Evolutionary conservation across 2,329 filamentous ascomycete species (phyloP), one percentile per base, ranked within the genome.

Genomic region (Colletotrichum costaricense): DNA sequence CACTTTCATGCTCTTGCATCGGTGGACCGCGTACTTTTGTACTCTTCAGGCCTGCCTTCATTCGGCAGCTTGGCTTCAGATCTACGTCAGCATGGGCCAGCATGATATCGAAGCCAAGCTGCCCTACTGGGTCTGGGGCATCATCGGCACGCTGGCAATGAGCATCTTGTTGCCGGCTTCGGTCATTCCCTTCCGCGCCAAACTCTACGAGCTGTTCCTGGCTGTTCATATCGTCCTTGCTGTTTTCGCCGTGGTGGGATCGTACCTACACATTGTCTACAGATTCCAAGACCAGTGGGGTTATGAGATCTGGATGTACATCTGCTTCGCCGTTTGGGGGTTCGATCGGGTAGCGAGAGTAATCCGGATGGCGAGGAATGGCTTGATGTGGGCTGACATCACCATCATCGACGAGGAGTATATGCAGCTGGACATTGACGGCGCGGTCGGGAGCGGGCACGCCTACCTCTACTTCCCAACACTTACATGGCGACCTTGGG

Each of bases 391-490:
- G 7, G 83, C 84, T 0, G 77, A 77, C 7, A 77, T 88, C 11
- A 83, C 80, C 0, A 78, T 82, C 3, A 68, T 85, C 22, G 78
- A 77, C 4, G 66, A 74, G 0, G 78, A 78, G 4, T 77, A 83
- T 49, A 75, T 87, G 9, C 81, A 85, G 4, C 76, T 88, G 16
- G 84, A 87, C 67, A 75, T 88, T 14, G 78, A 78, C 2, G 6
- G 75, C 81, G 54, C 86, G 81, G 80, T 76, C 74, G 80, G 80
- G 0, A 82, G 81, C 2, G 76, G 80, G 3, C 83, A 87, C 63
- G 84, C 80, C 0, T 89, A 88, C 69, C 78, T 84, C 0, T 88
- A 88, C 76, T 88, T 90, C 75, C 87, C 88, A 0, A 84, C 83
- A 0, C 76, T 88, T 1, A 82, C 74, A 2, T 76, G 78, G 74